Percentiles rank a stretch among this genome's conserved stretches.
Evolutionary conservation across 495 filamentous ascomycete species (phyloP).

Genomic region (Podospora tetraspora): DNA sequence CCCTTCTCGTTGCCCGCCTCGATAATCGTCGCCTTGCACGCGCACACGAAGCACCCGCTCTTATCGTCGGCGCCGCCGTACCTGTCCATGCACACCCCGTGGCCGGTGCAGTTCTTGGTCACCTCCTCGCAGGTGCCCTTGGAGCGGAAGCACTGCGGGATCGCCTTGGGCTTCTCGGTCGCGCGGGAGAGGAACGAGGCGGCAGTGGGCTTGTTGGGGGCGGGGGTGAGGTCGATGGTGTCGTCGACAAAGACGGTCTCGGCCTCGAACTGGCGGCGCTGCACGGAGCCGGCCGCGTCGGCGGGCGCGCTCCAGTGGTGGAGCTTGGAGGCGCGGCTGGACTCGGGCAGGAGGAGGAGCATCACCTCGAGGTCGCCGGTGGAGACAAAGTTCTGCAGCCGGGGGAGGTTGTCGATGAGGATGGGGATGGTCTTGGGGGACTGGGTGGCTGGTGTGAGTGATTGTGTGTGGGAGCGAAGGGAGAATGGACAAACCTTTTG

Average conservation of each 20-base stretch:
- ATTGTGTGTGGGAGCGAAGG: background rate
- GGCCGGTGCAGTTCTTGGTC: slow-evolving; percentile 70
- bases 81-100: slow-evolving; percentile 64
- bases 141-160: slow-evolving; percentile 60
- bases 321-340: slow-evolving; percentile 31
- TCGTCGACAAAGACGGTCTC: slow-evolving; percentile 33
- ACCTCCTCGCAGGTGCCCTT: slow-evolving; percentile 52
- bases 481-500: slow-evolving; percentile 29
- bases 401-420: slow-evolving; percentile 32
- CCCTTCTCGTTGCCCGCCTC: slow-evolving; percentile 39
- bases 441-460: slow-evolving; percentile 18
- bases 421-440: slow-evolving; percentile 26
- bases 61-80: slow-evolving; percentile 36
- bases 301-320: slow-evolving; percentile 29
- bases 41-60: slow-evolving; percentile 67
- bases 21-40: slow-evolving; percentile 52
- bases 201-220: slow-evolving; percentile 22
- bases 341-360: slow-evolving; percentile 42
- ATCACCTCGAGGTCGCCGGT: slow-evolving; percentile 42
- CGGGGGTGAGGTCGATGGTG: slow-evolving; percentile 9
- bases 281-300: slow-evolving; percentile 11
- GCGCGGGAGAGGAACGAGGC: slow-evolving; percentile 14
- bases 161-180: slow-evolving; percentile 20
- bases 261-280: slow-evolving; percentile 11
- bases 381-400: slow-evolving; percentile 29